phyloP scores from a whole-genome alignment of 371 early-diverging fungal genomes.

The Neoconidiobolus thromboides region DNA sequence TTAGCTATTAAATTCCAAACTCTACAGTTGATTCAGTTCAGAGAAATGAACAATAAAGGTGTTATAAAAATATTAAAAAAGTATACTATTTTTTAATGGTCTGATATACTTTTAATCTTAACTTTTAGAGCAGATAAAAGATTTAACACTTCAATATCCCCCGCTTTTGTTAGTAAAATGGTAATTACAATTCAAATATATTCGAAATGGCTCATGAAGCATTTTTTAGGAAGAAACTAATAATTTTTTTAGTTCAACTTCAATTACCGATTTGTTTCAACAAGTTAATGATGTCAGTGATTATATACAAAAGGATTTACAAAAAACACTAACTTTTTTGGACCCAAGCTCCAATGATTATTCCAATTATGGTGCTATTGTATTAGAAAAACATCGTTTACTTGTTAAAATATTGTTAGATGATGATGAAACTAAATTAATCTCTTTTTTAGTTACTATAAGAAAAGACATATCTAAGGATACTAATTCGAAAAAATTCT shows the following conservation, averaged over 20 bases:
- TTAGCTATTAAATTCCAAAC: neutral
- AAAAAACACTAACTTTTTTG: neutral
- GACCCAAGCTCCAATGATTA: neutral
- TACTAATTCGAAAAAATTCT: neutral
- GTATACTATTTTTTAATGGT: neutral
- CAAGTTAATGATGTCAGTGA: neutral
- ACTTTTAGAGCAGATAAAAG: neutral
- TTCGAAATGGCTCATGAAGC: too few relatives aligned
- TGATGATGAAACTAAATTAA: neutral
- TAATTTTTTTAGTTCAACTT: neutral
- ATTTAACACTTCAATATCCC: neutral
- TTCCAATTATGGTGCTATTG: conserved; percentile 1
- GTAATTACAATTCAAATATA: too few relatives aligned
- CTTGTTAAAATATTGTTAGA: neutral
- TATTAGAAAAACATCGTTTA: neutral
- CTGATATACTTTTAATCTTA: neutral
- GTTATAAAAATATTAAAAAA: neutral
- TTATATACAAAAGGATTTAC: neutral
- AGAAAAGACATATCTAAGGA: neutral
- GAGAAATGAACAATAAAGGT: neutral
- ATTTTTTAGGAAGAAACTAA: too few relatives aligned
- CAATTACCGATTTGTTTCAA: neutral
- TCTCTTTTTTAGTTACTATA: neutral
- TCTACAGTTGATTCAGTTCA: neutral
- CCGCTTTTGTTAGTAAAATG: too few relatives aligned